phyloP scores from a whole-genome alignment of 352 stramenopile species.

The Hyaloperonospora brassicae region DNA sequence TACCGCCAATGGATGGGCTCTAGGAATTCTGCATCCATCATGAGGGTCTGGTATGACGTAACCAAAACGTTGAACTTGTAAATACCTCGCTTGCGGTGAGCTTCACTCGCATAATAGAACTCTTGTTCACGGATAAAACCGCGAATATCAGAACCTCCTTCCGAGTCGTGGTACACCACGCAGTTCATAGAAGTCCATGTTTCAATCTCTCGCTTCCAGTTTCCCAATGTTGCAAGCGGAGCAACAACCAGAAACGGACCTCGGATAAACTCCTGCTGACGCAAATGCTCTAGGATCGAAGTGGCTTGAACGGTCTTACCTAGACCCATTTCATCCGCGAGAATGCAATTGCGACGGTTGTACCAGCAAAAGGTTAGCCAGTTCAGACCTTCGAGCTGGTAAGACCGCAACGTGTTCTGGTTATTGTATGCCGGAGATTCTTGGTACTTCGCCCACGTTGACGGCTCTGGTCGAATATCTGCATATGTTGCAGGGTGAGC shows the following conservation, averaged over 20 bases:
- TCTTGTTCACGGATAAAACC: conserved; percentile 93
- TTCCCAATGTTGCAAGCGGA: conserved; percentile 94
- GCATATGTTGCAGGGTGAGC: conserved; percentile 75
- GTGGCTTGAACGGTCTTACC: conserved; percentile 89
- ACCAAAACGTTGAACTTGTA: conserved; percentile 96
- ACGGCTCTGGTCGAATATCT: conserved; percentile 71
- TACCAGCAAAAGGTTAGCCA: conserved; percentile 98
- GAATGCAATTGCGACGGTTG: conserved; percentile 91
- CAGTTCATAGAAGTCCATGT: conserved; percentile 99
- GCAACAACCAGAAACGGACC: conserved; percentile 98
- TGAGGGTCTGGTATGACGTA: conserved; percentile 95
- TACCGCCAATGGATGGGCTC: conserved; percentile 93
- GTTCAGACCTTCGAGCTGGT: conserved; percentile 97
- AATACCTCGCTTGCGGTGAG: conserved; percentile 60
- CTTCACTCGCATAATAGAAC: conserved; percentile 91
- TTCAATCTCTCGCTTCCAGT: conserved; percentile 99
- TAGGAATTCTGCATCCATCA: conserved; percentile 90
- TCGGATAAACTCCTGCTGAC: conserved; percentile 85
- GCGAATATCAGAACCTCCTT: conserved; percentile 85
- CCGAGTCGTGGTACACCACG: conserved; percentile 97
- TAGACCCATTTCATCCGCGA: conserved; percentile 86
- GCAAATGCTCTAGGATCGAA: conserved; percentile 92
- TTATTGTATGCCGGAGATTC: conserved; percentile 89
- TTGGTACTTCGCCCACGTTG: conserved; percentile 82
- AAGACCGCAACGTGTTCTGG: conserved; percentile 92